Base-by-base conservation (phyloP, 2,329 filamentous ascomycete genomes). In the Penicillium sp. region DNA sequence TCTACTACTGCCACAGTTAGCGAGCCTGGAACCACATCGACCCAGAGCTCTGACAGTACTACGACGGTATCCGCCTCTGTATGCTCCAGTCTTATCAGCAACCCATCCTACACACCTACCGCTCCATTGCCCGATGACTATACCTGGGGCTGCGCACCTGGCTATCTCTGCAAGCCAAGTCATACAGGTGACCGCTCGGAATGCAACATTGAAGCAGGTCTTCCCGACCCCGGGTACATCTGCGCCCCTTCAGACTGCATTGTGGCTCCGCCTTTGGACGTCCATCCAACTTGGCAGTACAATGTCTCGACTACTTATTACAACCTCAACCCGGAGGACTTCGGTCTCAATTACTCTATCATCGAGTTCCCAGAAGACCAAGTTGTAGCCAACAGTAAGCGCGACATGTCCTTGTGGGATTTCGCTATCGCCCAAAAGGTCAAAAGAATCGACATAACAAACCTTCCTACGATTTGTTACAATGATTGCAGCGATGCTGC, bases 281-380 rank as follows among this genome's bases (percentile, higher is more conserved):
- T 65, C 65, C 21, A 61, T 67, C 38, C 40, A 65, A 23, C 57
- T 59, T 23, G 58, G 59, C 13, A 85, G 82, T 86, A 81, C 60
- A 81, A 81, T 2, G 77, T 81, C 1, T 78, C 76, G 0, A 68
- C 77, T 0, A 83, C 81, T 4, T 89, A 88, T 68, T 90, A 86
- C 73, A 81, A 89, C 57, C 78, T 90, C n/a, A 77, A 86, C 54
- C 84, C 87, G 0, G 70, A 76, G 1, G 78, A 78, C 0, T 90
- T 90, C 57, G 87, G 86, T 5, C 75, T 90, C 16, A 82, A 78
- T 49, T 87, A 84, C 57, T 82, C 81, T 41, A 85, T 89, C 19
- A 89, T 88, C 19, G 31, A 58, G 5, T 44, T 27, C 16, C 40
- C 51, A 2, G 52, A 50, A 13, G 50, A 39, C 33, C 25, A 33